These are phyloP conservation scores for Backusella tarrabulga DNA, from an alignment of 192 early-diverging fungal genomes.

Conservation along the genomic window DNA sequence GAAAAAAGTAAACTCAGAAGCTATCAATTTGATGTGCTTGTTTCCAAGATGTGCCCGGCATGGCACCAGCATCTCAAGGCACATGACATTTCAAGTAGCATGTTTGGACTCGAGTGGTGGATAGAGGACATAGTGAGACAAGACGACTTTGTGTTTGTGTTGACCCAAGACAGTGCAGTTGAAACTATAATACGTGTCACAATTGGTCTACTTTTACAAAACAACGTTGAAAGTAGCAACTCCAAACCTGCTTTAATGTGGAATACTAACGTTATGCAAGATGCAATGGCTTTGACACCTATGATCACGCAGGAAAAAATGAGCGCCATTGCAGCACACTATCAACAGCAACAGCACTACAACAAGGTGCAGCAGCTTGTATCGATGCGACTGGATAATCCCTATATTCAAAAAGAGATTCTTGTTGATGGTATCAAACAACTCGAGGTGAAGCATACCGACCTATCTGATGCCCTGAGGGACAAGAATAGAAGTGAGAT, in stretches of 20 bases:
- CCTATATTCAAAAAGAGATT: conserved; percentile 17
- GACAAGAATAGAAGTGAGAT: conserved; percentile 51
- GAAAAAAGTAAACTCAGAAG: conserved; percentile 65
- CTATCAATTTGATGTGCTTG: conserved; percentile 73
- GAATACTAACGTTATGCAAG: conserved; percentile 56
- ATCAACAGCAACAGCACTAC: conserved; percentile 51
- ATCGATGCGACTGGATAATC: conserved; percentile 41
- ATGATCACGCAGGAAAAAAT: conserved; percentile 72
- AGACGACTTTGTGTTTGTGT: background rate
- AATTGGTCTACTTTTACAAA: conserved; percentile 61
- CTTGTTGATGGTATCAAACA: conserved; percentile 12
- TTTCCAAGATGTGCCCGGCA: conserved; percentile 1
- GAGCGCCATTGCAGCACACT: conserved; percentile 62
- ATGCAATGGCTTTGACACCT: conserved; percentile 69
- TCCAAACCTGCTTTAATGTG: background rate
- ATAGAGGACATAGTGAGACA: background rate
- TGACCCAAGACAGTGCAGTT: conserved; percentile 63
- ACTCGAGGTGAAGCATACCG: conserved; percentile 66
- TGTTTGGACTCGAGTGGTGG: background rate
- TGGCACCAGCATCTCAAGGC: background rate
- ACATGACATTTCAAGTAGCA: background rate
- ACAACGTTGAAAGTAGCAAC: conserved; percentile 27
- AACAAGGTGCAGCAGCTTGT: conserved; percentile 45
- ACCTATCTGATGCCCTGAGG: conserved; percentile 61
- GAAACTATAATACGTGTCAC: conserved; percentile 68